Evolutionary conservation across 139 green algal species (phyloP).

Genomic region (Picochlorum sp.): DNA sequence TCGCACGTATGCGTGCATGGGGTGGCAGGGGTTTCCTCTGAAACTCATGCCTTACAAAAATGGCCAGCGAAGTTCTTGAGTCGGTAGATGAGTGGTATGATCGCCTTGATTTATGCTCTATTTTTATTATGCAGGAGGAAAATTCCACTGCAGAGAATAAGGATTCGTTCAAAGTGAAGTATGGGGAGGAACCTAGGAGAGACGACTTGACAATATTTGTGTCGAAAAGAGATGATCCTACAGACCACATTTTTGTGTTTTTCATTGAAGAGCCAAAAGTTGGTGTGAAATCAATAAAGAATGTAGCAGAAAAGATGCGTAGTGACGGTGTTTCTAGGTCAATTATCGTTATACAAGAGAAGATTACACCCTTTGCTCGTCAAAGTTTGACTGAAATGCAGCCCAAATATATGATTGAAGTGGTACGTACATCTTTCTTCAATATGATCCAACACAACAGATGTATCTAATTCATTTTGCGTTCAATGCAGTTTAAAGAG

Average conservation of each 20-base stretch:
- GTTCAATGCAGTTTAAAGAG: constrained; percentile 61
- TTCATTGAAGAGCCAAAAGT: constrained; percentile 89
- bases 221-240: constrained; percentile 41
- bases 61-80: not conserved
- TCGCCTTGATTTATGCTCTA: not conserved
- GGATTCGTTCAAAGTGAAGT: constrained; percentile 72
- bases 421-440: constrained; percentile 11
- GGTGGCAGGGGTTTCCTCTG: no score
- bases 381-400: constrained; percentile 55
- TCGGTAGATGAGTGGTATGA: not conserved
- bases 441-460: not conserved
- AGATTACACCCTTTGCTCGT: constrained; percentile 69
- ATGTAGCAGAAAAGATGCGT: constrained; percentile 84
- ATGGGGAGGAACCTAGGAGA: constrained; percentile 58
- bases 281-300: constrained; percentile 95
- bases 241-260: constrained; percentile 90
- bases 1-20: no score
- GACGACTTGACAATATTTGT: constrained; percentile 80
- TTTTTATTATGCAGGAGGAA: constrained; percentile 49
- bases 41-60: no score
- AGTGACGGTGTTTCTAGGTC: constrained; percentile 64
- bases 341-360: constrained; percentile 75
- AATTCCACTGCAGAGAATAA: constrained; percentile 42
- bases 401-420: constrained; percentile 78
- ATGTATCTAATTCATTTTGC: constrained; percentile 3